phyloP scores from a whole-genome alignment of 164 flowering plant species.

The Chimonanthus praecox region DNA sequence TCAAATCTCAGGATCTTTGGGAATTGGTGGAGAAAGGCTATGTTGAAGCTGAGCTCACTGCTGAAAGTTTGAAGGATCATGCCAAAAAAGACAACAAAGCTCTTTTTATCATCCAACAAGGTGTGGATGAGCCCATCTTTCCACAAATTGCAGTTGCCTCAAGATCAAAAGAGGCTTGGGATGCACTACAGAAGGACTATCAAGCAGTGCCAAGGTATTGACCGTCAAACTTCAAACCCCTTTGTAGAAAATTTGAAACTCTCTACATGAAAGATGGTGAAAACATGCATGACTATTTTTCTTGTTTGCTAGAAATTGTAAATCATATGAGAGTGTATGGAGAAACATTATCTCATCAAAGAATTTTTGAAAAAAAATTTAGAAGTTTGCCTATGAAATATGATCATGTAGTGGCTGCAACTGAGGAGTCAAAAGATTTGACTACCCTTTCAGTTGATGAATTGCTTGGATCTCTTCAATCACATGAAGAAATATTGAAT shows the following conservation, averaged over 20 bases:
- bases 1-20: neutral
- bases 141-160: too few relatives aligned
- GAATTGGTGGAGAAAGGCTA: constrained; percentile 1
- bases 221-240: neutral
- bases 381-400: neutral
- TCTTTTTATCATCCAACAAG: too few relatives aligned
- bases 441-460: neutral
- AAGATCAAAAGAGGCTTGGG: too few relatives aligned
- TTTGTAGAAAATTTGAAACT: neutral
- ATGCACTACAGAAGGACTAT: too few relatives aligned
- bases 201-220: neutral
- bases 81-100: too few relatives aligned
- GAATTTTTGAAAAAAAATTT: neutral
- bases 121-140: too few relatives aligned
- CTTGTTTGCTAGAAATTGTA: neutral
- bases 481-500: neutral
- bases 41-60: neutral
- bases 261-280: neutral
- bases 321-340: neutral
- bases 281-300: neutral
- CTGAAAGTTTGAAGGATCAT: too few relatives aligned
- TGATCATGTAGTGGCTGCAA: constrained; percentile 5
- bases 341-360: neutral
- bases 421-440: neutral
- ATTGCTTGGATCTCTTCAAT: neutral